Conservation (phyloP, 345 rosid genomes). For the Citrus reticulata region DNA sequence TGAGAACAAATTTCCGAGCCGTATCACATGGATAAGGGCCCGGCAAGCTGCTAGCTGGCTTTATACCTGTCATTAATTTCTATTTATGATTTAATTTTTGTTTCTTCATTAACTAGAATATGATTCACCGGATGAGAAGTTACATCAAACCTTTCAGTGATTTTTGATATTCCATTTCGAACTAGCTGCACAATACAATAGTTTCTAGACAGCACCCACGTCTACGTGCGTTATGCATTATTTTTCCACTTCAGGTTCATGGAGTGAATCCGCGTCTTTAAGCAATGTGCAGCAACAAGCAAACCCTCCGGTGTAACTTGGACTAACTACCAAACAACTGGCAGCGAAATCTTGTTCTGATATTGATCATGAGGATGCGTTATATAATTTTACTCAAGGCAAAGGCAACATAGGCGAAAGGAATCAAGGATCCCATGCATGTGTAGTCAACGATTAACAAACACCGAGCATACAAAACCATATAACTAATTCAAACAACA, state of each 20-base stretch:
- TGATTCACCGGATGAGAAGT: too few species aligned
- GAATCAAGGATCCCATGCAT: not conserved
- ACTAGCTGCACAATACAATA: too few species aligned
- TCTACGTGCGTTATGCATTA: not conserved
- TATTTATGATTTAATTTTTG: not conserved
- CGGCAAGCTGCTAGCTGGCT: not conserved
- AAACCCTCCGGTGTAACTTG: not conserved
- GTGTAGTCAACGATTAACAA: not conserved
- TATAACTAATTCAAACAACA: slow-evolving; percentile 7
- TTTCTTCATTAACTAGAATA: not conserved
- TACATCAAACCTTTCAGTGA: not conserved
- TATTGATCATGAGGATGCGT: not conserved
- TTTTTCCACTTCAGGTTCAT: not conserved
- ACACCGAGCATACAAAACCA: not conserved
- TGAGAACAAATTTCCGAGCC: not conserved
- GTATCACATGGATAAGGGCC: not conserved
- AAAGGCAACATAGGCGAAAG: not conserved
- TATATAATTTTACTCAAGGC: not conserved
- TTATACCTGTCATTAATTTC: not conserved
- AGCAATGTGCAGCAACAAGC: not conserved
- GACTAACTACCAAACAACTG: not conserved
- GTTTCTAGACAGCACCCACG: too few species aligned
- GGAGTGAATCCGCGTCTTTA: not conserved
- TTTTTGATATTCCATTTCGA: too few species aligned
- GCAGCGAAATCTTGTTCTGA: not conserved